Conservation (phyloP, 805 yeast genomes). For the Yarrowia deformans region DNA sequence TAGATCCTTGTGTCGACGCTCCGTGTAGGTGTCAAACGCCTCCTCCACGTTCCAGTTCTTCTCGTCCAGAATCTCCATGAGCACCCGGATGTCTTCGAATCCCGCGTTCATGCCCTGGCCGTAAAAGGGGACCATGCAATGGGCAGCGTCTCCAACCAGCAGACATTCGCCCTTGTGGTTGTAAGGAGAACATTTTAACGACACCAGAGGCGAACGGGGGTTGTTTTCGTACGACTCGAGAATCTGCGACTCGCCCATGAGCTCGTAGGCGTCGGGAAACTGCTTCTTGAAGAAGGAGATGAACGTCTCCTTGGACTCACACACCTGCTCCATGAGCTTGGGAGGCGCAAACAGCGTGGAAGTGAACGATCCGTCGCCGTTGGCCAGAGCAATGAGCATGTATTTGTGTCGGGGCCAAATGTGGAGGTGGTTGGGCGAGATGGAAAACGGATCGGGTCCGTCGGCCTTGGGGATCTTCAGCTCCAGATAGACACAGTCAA, state of each 20-base stretch:
- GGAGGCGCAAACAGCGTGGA: constrained; percentile 89
- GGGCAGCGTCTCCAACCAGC: constrained; percentile 92
- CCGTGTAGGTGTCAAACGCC: constrained; percentile 66
- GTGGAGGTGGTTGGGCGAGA: constrained; percentile 80
- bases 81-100: constrained; percentile 82
- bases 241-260: constrained; percentile 69
- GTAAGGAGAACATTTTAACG: constrained; percentile 73
- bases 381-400: constrained; percentile 91
- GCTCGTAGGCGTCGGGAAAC: constrained; percentile 75
- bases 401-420: constrained; percentile 89
- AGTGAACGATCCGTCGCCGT: constrained; percentile 84
- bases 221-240: constrained; percentile 59
- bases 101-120: constrained; percentile 99
- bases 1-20: constrained; percentile 67
- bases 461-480: constrained; percentile 64
- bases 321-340: constrained; percentile 62
- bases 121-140: constrained; percentile 96
- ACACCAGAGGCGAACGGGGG: constrained; percentile 82
- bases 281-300: constrained; percentile 61
- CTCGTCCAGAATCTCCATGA: constrained; percentile 59
- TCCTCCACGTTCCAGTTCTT: constrained; percentile 52
- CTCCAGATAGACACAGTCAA: constrained; percentile 85
- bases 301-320: constrained; percentile 55
- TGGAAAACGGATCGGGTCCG: constrained; percentile 51
- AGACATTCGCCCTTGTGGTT: constrained; percentile 67